Evolutionary conservation across 768 basidiomycete species (phyloP), one percentile per base, ranked within the genome.

Genomic region (Tulasnella sp.): DNA sequence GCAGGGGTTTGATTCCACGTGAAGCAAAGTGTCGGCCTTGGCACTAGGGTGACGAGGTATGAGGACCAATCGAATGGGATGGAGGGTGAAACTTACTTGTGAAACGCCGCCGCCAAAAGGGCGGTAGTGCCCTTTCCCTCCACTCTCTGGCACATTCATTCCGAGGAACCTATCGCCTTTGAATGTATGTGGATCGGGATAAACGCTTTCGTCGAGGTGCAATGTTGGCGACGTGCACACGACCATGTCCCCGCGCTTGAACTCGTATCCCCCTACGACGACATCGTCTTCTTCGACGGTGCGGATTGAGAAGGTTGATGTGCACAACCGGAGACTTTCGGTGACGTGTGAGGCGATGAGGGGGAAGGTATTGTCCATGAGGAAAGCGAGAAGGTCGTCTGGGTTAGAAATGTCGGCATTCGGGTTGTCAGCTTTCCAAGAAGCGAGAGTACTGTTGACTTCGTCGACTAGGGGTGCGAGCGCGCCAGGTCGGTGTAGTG

Each of bases 21-120:
- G 34, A 17, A 21, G 62, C 62, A 45, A 60, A 62, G 46, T 62
- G 62, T 8, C 62, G 31, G 31, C 62, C 62, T 36, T 62, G 59
- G 34, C 62, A 62, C 59, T 57, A 23, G 36, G 1, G 43, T 27
- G 19, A 45, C 15, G 17, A 15, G 19, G 6, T 37, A 4, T 19
- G 32, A 35, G 27, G n/a, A n/a, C n/a, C n/a, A n/a, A n/a, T n/a
- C n/a, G 36, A 27, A n/a, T 12, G 7, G 12, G 27, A 48, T n/a
- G 4, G 17, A 23, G 27, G 12, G 55, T 17, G 17, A 46, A 14
- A 21, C 15, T 37, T 19, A 53, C 59, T 55, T 42, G 56, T 15
- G 53, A 62, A 57, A 27, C 51, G 35, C 54, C 59, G 51, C 35
- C 23, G 31, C 41, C 50, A 21, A 49, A 60, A 51, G 29, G 32